Evolutionary conservation across 2,329 filamentous ascomycete species (phyloP).

Genomic region (Aspergillus latus): DNA sequence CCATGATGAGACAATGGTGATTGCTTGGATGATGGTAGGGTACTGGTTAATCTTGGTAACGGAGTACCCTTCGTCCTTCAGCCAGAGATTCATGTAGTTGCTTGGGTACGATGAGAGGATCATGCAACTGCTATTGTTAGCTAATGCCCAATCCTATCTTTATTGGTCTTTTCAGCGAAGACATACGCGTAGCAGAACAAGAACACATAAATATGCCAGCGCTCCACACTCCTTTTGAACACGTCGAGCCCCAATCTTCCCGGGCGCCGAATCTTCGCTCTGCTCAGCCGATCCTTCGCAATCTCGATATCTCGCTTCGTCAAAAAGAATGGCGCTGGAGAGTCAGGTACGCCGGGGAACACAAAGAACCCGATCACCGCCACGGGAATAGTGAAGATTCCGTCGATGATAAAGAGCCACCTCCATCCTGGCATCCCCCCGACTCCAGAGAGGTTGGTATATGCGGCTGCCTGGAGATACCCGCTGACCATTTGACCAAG

Average conservation of each 20-base stretch:
- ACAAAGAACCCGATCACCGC: constrained; percentile 56
- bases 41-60: constrained; percentile 53
- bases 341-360: constrained; percentile 44
- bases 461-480: constrained; percentile 56
- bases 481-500: constrained; percentile 59
- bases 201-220: constrained; percentile 56
- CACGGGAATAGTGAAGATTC: constrained; percentile 57
- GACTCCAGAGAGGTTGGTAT: constrained; percentile 53
- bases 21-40: constrained; percentile 51
- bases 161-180: neutral
- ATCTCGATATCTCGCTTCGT: constrained; percentile 37
- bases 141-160: neutral
- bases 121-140: constrained; percentile 38
- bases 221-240: constrained; percentile 46
- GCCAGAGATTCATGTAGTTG: constrained; percentile 55
- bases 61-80: constrained; percentile 51
- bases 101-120: constrained; percentile 47
- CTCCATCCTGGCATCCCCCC: constrained; percentile 53
- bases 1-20: constrained; percentile 51
- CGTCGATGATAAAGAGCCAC: constrained; percentile 61
- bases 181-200: constrained; percentile 51
- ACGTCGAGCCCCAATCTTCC: constrained; percentile 46
- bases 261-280: constrained; percentile 35
- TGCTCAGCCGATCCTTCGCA: constrained; percentile 34
- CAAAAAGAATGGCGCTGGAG: constrained; percentile 42